These are phyloP conservation scores for Solanum arcanum DNA, from an alignment of 257 asterid genomes.

Conservation along the genomic window DNA sequence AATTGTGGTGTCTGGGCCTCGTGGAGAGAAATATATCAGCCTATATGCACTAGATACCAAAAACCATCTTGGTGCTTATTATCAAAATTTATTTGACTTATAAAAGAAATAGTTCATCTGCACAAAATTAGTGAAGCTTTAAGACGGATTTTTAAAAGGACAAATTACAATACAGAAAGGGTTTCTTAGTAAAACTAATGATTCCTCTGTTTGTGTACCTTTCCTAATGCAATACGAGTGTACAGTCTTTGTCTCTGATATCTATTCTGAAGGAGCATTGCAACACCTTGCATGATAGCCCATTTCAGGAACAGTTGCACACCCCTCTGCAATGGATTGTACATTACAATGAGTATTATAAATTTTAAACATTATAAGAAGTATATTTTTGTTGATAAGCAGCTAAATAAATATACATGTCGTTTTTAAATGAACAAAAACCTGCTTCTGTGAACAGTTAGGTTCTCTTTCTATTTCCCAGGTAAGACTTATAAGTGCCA, in stretches of 20 bases:
- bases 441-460: constrained; percentile 88
- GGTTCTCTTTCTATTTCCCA: constrained; percentile 94
- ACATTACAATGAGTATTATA: not conserved
- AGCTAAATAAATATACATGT: not conserved
- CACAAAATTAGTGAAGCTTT: not conserved
- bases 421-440: not conserved
- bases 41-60: not conserved
- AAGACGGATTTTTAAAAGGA: not conserved
- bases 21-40: not conserved
- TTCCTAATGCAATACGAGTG: constrained; percentile 95
- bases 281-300: constrained; percentile 97
- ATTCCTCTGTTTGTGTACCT: constrained; percentile 32
- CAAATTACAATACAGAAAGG: not conserved
- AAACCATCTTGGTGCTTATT: not conserved
- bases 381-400: not conserved
- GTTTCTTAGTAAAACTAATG: not conserved
- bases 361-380: not conserved
- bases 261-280: constrained; percentile 90
- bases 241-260: constrained; percentile 93
- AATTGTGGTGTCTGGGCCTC: not conserved
- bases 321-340: constrained; percentile 51
- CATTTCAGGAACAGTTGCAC: constrained; percentile 67
- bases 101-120: not conserved
- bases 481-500: constrained; percentile 97
- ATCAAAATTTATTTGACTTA: not conserved